Conservation (phyloP, 2,329 filamentous ascomycete genomes). For the Curvularia sp. region DNA sequence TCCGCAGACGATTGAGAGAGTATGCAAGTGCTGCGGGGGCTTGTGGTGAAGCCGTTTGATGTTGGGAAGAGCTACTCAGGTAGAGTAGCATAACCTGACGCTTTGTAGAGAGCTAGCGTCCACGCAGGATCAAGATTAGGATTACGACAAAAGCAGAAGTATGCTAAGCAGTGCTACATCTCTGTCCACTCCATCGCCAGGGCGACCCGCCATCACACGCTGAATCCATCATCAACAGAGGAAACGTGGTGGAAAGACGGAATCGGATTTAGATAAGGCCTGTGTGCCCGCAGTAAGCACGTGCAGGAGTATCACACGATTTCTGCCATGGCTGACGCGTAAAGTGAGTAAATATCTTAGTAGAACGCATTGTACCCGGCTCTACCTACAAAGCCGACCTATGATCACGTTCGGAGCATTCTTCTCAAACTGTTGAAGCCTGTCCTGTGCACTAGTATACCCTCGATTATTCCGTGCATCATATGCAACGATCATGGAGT, state of each 20-base stretch:
- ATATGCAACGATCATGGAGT: constrained; percentile 37
- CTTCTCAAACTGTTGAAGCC: not conserved
- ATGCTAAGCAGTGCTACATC: not conserved
- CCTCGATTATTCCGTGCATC: constrained; percentile 9
- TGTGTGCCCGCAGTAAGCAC: not conserved
- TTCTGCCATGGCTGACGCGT: not conserved
- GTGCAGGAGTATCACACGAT: not conserved
- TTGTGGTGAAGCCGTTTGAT: not conserved
- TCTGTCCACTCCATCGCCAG: not conserved
- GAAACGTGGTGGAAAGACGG: not conserved
- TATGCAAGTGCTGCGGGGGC: not conserved
- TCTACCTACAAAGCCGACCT: not conserved
- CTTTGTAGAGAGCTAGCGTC: not conserved
- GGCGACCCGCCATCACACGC: not conserved
- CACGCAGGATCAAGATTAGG: not conserved
- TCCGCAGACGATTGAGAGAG: not conserved
- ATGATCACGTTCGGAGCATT: not conserved
- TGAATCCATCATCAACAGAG: not conserved
- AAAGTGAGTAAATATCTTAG: not conserved
- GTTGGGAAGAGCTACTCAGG: not conserved
- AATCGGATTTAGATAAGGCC: not conserved
- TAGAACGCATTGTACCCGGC: not conserved
- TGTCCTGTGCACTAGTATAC: constrained; percentile 2
- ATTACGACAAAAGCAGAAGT: not conserved
- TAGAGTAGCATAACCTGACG: not conserved